Evolutionary conservation across 257 asterid species (phyloP), one percentile per base, ranked within the genome.

Genomic region (Asclepias syriaca): DNA sequence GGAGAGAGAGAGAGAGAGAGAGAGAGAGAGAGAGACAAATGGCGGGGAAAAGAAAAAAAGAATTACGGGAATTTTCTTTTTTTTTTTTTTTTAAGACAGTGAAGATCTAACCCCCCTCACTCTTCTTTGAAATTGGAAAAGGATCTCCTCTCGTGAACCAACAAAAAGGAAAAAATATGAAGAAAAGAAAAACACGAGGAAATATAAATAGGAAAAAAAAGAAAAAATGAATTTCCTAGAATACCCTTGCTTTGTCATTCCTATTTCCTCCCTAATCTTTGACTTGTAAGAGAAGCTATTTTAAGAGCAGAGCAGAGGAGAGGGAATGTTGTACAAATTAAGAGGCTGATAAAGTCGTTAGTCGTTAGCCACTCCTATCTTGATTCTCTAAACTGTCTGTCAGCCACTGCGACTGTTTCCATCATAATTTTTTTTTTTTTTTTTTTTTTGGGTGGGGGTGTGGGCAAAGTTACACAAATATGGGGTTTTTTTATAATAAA

Each of bases 21-120:
- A 59, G 75, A 61, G 71, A 29, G 34, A 29, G 34, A 29, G 27
- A 24, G 27, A 69, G 61, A 59, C 79, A 75, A 69, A 61, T 76
- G 80, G 80, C 80, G 80, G 76, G 80, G 76, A 76, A 70, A 69
- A 53, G n/a, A 19, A 39, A 21, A 66, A 34, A 54, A 29, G 57
- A 71, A 48, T 19, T 22, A 65, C 37, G 76, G 50, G 55, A 48
- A 6, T 14, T 48, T 60, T 16, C 21, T 43, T 0, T 43, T 6
- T 43, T 43, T 43, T 43, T 43, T 43, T 43, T 8, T 6, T 6
- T 6, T 6, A 1, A 24, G 27, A 1, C 11, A 43, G 48, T 7
- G 48, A 43, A 40, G 8, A 10, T 46, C 49, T 10, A 48, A 34
- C 39, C 2, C 7, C 32, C 29, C 18, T 14, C 29, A 12, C 43